Conservation (phyloP, 2,329 filamentous ascomycete species). For the Colletotrichum lentis region DNA sequence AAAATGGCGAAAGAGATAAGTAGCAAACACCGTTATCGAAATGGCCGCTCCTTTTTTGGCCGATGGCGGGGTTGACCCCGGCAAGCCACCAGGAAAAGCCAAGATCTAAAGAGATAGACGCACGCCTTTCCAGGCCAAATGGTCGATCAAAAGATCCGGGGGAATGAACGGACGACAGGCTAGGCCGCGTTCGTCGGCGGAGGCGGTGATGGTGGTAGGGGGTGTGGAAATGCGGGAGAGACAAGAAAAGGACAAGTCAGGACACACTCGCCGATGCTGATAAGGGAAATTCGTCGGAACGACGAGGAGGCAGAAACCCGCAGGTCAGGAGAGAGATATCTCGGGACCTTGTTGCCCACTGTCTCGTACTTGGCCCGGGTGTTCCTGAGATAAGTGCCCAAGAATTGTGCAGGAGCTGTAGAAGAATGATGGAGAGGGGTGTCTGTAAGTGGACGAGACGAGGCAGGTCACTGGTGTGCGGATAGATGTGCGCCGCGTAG, state of each 20-base stretch:
- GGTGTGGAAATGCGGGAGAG: slow-evolving; percentile 15
- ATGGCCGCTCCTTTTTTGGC: slow-evolving; percentile 34
- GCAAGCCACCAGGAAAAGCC: slow-evolving; percentile 25
- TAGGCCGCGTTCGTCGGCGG: slow-evolving; percentile 36
- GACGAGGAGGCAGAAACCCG: slow-evolving; percentile 6
- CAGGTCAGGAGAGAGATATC: slow-evolving; percentile 19
- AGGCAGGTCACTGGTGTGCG: slow-evolving; percentile 21
- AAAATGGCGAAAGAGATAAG: slow-evolving; percentile 37
- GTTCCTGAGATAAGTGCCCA: slow-evolving; percentile 35
- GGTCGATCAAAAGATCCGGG: slow-evolving; percentile 37
- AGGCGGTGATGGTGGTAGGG: slow-evolving; percentile 28
- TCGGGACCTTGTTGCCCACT: slow-evolving; percentile 25
- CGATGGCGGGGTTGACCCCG: slow-evolving; percentile 34
- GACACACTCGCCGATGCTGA: slow-evolving; percentile 15
- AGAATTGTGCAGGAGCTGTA: slow-evolving; percentile 28
- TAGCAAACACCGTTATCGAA: slow-evolving; percentile 35
- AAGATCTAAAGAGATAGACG: slow-evolving; percentile 24
- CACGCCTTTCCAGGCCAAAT: slow-evolving; percentile 19
- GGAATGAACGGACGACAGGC: slow-evolving; percentile 29
- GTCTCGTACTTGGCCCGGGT: slow-evolving; percentile 22
- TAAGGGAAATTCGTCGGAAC: slow-evolving; percentile 27
- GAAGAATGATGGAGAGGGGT: slow-evolving; percentile 22
- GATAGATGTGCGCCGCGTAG: slow-evolving; percentile 20
- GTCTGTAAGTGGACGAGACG: slow-evolving; percentile 24
- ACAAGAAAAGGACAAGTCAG: not conserved